A percentile compares a stretch with the other conserved stretches of the same genome.
Conservation (phyloP, 2,329 filamentous ascomycete genomes). For the Alternaria sp. region DNA sequence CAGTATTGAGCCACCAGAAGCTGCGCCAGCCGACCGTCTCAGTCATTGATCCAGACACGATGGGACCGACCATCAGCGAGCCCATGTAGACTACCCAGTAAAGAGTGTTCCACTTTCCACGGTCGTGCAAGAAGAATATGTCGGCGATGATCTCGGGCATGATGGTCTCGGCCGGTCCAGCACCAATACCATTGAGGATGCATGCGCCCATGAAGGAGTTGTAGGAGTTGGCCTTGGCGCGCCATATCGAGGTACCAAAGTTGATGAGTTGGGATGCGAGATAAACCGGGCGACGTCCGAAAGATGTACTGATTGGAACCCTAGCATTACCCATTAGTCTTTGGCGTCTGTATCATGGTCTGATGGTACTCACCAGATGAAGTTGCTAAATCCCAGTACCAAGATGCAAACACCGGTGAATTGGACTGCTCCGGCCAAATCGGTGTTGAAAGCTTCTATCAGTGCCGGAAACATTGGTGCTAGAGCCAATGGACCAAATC, state of each 20-base stretch:
- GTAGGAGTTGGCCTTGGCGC: conserved; percentile 64
- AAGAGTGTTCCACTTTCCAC: conserved; percentile 66
- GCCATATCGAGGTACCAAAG: conserved; percentile 62
- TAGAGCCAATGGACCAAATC: conserved; percentile 61
- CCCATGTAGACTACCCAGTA: conserved; percentile 70
- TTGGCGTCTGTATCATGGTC: not conserved
- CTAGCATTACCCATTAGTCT: conserved; percentile 36
- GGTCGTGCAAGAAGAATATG: conserved; percentile 68
- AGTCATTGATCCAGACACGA: conserved; percentile 67
- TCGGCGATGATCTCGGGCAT: conserved; percentile 69
- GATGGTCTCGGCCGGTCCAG: conserved; percentile 67
- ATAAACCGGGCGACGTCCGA: conserved; percentile 61
- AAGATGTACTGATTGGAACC: conserved; percentile 62
- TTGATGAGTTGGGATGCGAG: conserved; percentile 61
- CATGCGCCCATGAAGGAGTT: conserved; percentile 69
- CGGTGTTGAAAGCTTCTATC: conserved; percentile 61
- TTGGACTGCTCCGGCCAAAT: conserved; percentile 60
- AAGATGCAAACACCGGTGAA: conserved; percentile 65
- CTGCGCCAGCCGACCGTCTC: conserved; percentile 64
- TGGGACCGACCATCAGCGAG: conserved; percentile 64
- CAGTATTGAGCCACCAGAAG: conserved; percentile 72
- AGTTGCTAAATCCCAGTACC: conserved; percentile 65
- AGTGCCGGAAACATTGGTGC: conserved; percentile 66
- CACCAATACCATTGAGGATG: conserved; percentile 67
- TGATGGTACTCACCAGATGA: conserved; percentile 57